Evolutionary conservation across 2,329 filamentous ascomycete species (phyloP), one percentile per base, ranked within the genome.

Genomic region (Penicillium sp.): DNA sequence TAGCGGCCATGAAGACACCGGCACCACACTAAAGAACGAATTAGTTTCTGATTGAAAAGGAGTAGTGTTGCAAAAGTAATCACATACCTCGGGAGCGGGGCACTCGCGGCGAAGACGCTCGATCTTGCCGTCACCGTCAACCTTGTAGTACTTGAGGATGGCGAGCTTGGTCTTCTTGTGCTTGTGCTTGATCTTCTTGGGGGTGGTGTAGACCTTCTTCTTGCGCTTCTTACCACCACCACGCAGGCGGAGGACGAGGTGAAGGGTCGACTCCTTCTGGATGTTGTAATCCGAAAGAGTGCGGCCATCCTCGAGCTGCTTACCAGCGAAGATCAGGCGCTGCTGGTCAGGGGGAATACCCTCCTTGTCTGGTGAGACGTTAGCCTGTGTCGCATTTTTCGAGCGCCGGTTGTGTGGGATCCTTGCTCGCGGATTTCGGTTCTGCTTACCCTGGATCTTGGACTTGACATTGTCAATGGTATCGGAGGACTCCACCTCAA

Each of bases 131-230:
- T 99, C 94, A 73, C 90, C 91, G 81, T 97, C 94, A 73, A 99
- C 94, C 90, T 99, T 99, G 90, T 99, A 99, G 90, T 99, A 99
- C 89, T 99, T 99, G 81, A 99, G 92, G 72, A 99, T 93, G 75
- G 94, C 94, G 80, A 99, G 84, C 89, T 99, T 99, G 88, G 90
- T 96, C 93, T 99, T 99, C 91, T 97, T 99, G 85, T 91, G 89
- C 92, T 99, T 99, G 89, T 99, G 94, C 94, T 99, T 99, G 89
- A 99, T 99, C 91, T 99, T 99, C 92, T 99, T 99, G 80, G 94
- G 94, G 75, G 94, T 99, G 79, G 91, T 97, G 90, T 99, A 99
- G 72, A 99, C 94, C 92, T 99, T 99, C 91, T 96, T 96, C 91
- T 99, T 99, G 82, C 95, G 88, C 90, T 97, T 97, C 91, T 99